A percentile compares a stretch with the other conserved stretches of the same genome.
These are phyloP conservation scores for Metarhizium anisopliae DNA, from an alignment of 2,329 filamentous ascomycete species.

Conservation along the genomic window DNA sequence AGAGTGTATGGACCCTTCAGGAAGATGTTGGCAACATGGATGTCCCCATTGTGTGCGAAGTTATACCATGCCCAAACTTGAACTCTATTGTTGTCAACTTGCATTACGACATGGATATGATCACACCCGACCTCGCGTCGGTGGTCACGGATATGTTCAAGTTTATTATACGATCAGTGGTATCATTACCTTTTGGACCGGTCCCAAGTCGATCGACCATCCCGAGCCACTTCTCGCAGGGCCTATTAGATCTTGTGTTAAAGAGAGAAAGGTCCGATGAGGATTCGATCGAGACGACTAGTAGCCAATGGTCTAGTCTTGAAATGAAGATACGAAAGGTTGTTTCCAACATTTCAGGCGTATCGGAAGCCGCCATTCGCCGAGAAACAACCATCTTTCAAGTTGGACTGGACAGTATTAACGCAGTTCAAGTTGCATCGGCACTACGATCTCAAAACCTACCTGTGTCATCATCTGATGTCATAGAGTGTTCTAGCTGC, in stretches of 20 bases:
- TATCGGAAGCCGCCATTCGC: slow-evolving; percentile 39
- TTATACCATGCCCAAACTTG: slow-evolving; percentile 45
- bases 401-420: slow-evolving; percentile 88
- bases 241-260: slow-evolving; percentile 14
- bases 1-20: slow-evolving; percentile 45
- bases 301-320: slow-evolving; percentile 35
- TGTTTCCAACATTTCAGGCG: slow-evolving; percentile 49
- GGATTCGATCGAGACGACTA: slow-evolving; percentile 7
- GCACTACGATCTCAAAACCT: slow-evolving; percentile 52
- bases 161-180: slow-evolving; percentile 15
- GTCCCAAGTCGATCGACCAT: background rate
- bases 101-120: slow-evolving; percentile 47
- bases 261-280: slow-evolving; percentile 12
- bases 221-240: background rate
- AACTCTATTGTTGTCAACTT: slow-evolving; percentile 51
- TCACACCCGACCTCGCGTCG: slow-evolving; percentile 18
- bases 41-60: slow-evolving; percentile 67
- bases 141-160: slow-evolving; percentile 23
- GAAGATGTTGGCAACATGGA: slow-evolving; percentile 59
- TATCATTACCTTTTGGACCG: slow-evolving; percentile 17
- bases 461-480: slow-evolving; percentile 57
- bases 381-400: slow-evolving; percentile 68
- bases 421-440: slow-evolving; percentile 68
- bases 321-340: slow-evolving; percentile 47
- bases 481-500: slow-evolving; percentile 55